phyloP scores from a whole-genome alignment of 495 filamentous ascomycete species.

The Xylaria grammica region DNA sequence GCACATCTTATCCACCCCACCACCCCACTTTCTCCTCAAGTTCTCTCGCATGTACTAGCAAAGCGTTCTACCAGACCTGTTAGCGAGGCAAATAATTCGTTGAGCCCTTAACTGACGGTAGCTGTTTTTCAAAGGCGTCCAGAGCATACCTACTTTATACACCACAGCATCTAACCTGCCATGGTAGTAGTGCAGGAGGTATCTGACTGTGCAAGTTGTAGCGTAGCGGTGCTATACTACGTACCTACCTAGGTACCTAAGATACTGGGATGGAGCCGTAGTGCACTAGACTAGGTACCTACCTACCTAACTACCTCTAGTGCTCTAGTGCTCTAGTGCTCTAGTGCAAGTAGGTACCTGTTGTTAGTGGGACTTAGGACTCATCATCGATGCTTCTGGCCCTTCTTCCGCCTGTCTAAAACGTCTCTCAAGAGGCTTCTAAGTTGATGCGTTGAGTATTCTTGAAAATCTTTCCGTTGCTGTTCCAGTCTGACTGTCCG shows the following conservation, averaged over 20 bases:
- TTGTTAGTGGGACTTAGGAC: not conserved
- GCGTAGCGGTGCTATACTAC: no score
- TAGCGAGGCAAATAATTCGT: no score
- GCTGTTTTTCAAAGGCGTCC: no score
- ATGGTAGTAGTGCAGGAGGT: no score
- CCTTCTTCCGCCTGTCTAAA: slow-evolving; percentile 7
- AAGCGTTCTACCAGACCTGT: no score
- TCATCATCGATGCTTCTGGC: slow-evolving; percentile 14
- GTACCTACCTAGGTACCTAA: not conserved
- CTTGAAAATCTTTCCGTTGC: slow-evolving; percentile 6
- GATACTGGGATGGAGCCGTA: no score
- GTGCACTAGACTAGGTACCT: not conserved
- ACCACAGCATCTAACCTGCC: no score
- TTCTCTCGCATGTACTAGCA: no score
- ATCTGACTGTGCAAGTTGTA: no score
- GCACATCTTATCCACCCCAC: slow-evolving; percentile 17
- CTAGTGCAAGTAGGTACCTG: not conserved
- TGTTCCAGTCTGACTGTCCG: not conserved
- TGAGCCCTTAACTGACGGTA: no score
- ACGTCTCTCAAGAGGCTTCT: not conserved
- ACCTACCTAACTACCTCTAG: not conserved
- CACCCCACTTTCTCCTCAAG: not conserved
- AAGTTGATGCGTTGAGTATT: not conserved
- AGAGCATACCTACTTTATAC: no score
- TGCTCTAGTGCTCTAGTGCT: no score